Conservation (phyloP, 164 flowering plant species). For the Hamamelis virginiana region DNA sequence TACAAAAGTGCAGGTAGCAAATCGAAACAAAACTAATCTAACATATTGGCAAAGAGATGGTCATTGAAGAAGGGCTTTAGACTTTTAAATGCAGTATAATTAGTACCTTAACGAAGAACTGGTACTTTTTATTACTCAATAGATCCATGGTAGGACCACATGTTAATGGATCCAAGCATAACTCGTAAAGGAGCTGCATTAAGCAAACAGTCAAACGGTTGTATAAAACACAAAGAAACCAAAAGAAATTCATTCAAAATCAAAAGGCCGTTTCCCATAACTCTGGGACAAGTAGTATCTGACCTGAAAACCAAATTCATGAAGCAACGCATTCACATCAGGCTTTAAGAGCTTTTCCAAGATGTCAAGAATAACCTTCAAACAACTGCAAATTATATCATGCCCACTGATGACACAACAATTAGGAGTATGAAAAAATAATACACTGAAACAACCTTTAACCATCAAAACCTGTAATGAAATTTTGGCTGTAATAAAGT, state of each 20-base stretch:
- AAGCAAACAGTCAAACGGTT: constrained; percentile 16
- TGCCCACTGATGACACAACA: neutral
- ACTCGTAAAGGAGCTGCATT: constrained; percentile 84
- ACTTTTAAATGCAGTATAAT: neutral
- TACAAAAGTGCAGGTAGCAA: neutral
- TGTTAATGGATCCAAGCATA: constrained; percentile 88
- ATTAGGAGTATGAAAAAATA: neutral
- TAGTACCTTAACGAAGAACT: constrained; percentile 81
- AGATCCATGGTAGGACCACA: constrained; percentile 78
- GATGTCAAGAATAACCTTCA: constrained; percentile 92
- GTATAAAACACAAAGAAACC: neutral
- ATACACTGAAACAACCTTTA: neutral
- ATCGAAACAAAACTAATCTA: neutral
- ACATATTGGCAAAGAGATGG: neutral
- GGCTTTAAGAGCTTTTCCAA: constrained; percentile 79
- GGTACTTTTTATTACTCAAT: constrained; percentile 69
- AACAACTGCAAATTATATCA: constrained; percentile 58
- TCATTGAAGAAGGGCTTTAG: constrained; percentile 1
- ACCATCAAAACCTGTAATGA: constrained; percentile 76
- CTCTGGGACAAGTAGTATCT: constrained; percentile 11
- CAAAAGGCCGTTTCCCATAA: neutral
- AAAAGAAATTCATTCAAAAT: neutral
- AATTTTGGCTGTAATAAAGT: constrained; percentile 87
- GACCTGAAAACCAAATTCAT: constrained; percentile 96
- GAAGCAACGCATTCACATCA: constrained; percentile 79